Conservation (phyloP, 306 rosid species). For the Carpinus viminea region DNA sequence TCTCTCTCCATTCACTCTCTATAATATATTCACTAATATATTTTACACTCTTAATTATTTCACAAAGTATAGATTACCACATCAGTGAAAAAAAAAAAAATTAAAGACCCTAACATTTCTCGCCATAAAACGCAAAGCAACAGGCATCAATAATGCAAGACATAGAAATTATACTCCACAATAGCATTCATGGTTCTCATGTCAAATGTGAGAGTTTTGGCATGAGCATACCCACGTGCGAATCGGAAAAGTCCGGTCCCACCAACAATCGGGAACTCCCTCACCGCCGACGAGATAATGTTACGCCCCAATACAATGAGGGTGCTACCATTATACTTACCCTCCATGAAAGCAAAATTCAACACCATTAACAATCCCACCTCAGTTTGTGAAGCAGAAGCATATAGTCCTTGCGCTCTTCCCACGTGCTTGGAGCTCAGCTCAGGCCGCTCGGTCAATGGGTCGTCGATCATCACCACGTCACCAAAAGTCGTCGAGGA, state of each 20-base stretch:
- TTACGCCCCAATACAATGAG: conserved; percentile 66
- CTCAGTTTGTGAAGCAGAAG: conserved; percentile 56
- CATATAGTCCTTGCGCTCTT: conserved; percentile 67
- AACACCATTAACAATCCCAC: conserved; percentile 47
- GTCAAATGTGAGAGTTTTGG: conserved; percentile 30
- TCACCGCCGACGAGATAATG: conserved; percentile 26
- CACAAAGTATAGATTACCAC: no score
- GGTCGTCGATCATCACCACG: conserved; percentile 61
- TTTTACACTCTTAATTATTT: no score
- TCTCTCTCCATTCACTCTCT: no score
- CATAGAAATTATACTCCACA: conserved; percentile 63
- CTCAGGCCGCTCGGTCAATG: conserved; percentile 49
- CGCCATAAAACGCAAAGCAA: neutral
- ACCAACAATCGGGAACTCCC: conserved; percentile 77
- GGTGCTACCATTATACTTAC: conserved; percentile 57
- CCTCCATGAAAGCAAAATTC: conserved; percentile 56
- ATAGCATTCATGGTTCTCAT: conserved; percentile 38
- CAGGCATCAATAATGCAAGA: conserved; percentile 44
- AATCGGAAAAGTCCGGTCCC: conserved; percentile 69
- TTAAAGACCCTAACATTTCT: no score
- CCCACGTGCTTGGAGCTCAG: conserved; percentile 44
- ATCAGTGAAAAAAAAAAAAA: no score
- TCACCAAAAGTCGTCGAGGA: conserved; percentile 41
- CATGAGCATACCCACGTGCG: conserved; percentile 67
- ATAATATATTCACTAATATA: no score